Percentiles rank a stretch among this genome's conserved stretches.
Evolutionary conservation across 768 basidiomycete genomes (phyloP).

Genomic region (Calvatia gigantea): DNA sequence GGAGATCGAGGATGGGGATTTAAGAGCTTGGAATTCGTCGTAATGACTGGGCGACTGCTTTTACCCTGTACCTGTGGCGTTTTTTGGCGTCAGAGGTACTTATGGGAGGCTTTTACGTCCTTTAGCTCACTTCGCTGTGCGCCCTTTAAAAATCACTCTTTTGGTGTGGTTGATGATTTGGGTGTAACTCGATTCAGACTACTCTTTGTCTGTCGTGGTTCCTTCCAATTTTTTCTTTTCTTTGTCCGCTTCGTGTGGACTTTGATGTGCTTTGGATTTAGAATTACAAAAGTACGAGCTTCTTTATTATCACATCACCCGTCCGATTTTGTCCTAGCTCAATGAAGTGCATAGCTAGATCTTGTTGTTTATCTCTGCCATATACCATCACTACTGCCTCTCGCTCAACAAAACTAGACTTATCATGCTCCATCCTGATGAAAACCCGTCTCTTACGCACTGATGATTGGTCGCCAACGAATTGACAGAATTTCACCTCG

Average conservation of each 20-base stretch:
- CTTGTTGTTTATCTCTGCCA: constrained; percentile 1
- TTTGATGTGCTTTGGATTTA: not conserved
- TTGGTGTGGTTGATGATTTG: constrained; percentile 11
- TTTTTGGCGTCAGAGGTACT: constrained; percentile 4
- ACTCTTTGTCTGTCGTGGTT: constrained; percentile 55
- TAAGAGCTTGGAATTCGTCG: constrained; percentile 52
- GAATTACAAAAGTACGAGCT: not conserved
- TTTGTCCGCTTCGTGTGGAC: constrained; percentile 18
- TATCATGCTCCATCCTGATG: constrained; percentile 25
- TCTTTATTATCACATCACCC: not conserved
- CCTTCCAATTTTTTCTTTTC: constrained; percentile 21
- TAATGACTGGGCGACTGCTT: constrained; percentile 45
- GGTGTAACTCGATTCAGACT: constrained; percentile 64
- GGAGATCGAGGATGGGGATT: constrained; percentile 13
- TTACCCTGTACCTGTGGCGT: constrained; percentile 9
- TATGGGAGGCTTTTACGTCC: constrained; percentile 26
- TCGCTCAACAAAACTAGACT: constrained; percentile 29
- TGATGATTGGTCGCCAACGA: constrained; percentile 18
- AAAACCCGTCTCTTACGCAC: constrained; percentile 16
- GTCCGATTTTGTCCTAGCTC: not conserved
- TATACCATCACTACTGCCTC: constrained; percentile 24
- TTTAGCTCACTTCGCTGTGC: constrained; percentile 72
- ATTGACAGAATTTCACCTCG: constrained; percentile 23
- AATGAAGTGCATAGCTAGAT: not conserved
- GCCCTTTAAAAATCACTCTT: constrained; percentile 16